Evolutionary conservation across 192 early-diverging fungal species (phyloP).

Genomic region (Lobosporangium transversale): DNA sequence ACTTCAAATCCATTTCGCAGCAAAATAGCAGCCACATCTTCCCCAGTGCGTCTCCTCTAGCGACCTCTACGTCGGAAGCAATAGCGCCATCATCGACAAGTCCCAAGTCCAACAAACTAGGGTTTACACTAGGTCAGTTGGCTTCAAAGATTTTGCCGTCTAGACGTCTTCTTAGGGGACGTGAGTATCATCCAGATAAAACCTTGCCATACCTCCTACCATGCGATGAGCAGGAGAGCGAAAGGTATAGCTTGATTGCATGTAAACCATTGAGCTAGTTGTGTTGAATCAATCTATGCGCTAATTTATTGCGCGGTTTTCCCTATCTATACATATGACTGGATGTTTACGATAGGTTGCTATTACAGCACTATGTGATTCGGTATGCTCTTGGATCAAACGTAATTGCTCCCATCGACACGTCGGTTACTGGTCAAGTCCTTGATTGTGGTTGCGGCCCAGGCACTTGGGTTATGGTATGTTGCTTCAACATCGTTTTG

Average conservation of each 20-base stretch:
- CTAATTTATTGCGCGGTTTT: too few relatives aligned
- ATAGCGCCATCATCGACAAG: neutral
- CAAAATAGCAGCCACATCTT: too few relatives aligned
- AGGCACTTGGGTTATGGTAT: slow-evolving; percentile 54
- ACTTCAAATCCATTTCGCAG: too few relatives aligned
- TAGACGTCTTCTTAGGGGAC: slow-evolving; percentile 31
- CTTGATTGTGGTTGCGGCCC: slow-evolving; percentile 52
- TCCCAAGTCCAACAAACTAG: neutral
- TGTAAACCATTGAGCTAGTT: too few relatives aligned
- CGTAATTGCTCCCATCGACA: slow-evolving; percentile 38
- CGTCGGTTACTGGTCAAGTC: slow-evolving; percentile 22
- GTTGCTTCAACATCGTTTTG: too few relatives aligned
- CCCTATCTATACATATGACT: slow-evolving; percentile 45
- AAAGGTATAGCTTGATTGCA: slow-evolving; percentile 18
- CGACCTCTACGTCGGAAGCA: too few relatives aligned
- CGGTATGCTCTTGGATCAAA: slow-evolving; percentile 46
- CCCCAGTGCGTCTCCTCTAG: too few relatives aligned
- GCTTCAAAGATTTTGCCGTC: slow-evolving; percentile 41
- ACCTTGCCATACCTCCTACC: slow-evolving; percentile 48
- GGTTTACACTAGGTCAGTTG: slow-evolving; percentile 20
- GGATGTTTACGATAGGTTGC: slow-evolving; percentile 1
- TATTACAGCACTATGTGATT: slow-evolving; percentile 48
- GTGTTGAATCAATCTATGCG: too few relatives aligned
- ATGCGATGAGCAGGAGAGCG: slow-evolving; percentile 48
- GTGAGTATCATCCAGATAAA: slow-evolving; percentile 48